Evolutionary conservation across 2,329 filamentous ascomycete species (phyloP), one percentile per base, ranked within the genome.

Genomic region (Penicillium olsonii): DNA sequence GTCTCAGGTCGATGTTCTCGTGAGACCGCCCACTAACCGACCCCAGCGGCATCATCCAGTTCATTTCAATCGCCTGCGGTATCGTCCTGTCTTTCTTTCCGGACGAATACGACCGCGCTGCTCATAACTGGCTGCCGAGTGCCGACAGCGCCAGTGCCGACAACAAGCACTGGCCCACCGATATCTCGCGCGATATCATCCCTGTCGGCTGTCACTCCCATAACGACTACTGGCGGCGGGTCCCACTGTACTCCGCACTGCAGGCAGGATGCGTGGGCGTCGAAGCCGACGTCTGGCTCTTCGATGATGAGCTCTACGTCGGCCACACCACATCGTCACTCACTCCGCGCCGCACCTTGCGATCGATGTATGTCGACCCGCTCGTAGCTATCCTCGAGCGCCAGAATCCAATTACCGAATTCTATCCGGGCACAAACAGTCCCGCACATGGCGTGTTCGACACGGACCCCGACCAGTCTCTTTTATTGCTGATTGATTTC

Each of bases 221-320:
- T 58, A 83, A 83, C 57, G 80, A 83, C 62, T 83, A 83, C 63
- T 82, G 78, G 79, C 77, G 79, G 8, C 70, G 68, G 2, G 70
- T 80, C 0, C 80, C 80, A 1, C 70, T 83, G 0, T 81, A 75
- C 59, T 78, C 79, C n/a, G 80, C 80, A 10, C 68, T 83, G 0
- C 68, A 74, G 48, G 78, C 73, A 19, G 80, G 80, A 37, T 83
- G 80, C 60, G 74, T 76, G 11, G 72, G 80, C 26, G 77, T 83
- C 15, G 80, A 83, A 68, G 80, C 80, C 2, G 80, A 83, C 52
- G 76, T 83, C 26, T 83, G 80, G 79, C 70, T 79, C 7, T 76
- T 78, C 47, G 68, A 74, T 34, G 59, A 77, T 4, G 77, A 82
- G n/a, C 69, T 83, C 22, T 79, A 75, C 50, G 79, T 83, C 38